Base-by-base conservation (phyloP, 179 eudicot genomes). In the Pouteria campechiana region DNA sequence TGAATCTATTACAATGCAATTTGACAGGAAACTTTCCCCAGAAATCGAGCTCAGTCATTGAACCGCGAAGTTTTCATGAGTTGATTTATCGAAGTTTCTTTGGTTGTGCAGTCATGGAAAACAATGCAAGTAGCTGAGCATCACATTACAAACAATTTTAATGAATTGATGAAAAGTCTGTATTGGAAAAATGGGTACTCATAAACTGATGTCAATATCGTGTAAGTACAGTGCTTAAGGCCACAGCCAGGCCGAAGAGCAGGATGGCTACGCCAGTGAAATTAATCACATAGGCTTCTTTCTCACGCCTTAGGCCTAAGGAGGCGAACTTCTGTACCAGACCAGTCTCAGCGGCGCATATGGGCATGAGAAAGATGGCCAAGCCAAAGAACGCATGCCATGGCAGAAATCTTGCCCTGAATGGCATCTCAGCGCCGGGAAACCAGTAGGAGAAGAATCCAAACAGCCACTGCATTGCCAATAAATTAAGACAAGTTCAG, bases 371-470 rank as follows among this genome's bases (percentile, higher is more conserved):
- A 42, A 67, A 80, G 25, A 80, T 70, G 45, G 55, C 44, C 2
- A 55, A 48, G 40, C 84, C 84, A 14, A 57, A 48, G 19, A 65
- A 62, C 3, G 47, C 57, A 43, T 80, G 89, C 80, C 78, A 80
- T 41, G 89, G 89, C 2, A 64, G 61, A 2, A 63, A 13, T 32
- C 57, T 52, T 17, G 64, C 63, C 50, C 70, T 62, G 27, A 54
- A 42, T 13, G 52, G 35, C 28, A 57, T 21, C 20, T 55, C 46
- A 12, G 78, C 52, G 7, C 61, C 43, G 1, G 84, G 81, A 48
- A 60, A 54, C 44, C 40, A 36, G 59, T 73, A 79, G 34, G 72
- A 42, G 47, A 68, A 48, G 67, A 73, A 60, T 0, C 55, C 64
- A 19, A 46, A 33, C 2, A 68, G 4, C 78, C 73, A 81, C 82